phyloP scores from a whole-genome alignment of 2,329 filamentous ascomycete genomes.

The Penicillium sp. region DNA sequence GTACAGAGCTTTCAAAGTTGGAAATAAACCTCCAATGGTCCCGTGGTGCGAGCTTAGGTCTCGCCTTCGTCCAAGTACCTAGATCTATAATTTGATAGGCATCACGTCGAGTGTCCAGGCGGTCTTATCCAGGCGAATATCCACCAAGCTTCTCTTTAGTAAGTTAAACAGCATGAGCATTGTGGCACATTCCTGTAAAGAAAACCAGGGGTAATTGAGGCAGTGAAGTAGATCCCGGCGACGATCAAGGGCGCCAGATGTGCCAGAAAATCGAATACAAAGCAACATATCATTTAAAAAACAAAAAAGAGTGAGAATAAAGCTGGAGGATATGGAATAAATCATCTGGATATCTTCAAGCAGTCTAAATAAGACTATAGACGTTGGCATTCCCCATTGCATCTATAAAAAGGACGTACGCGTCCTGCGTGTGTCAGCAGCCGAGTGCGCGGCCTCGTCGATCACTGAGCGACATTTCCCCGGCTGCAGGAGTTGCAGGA shows the following conservation, averaged over 20 bases:
- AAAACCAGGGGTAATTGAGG: background rate
- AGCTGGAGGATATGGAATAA: background rate
- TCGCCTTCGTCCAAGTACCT: too few species aligned
- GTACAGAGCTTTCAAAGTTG: too few species aligned
- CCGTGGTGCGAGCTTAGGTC: too few species aligned
- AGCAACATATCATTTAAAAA: background rate
- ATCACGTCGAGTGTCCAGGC: too few species aligned
- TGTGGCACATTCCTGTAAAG: background rate
- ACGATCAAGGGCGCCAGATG: slow-evolving; percentile 2
- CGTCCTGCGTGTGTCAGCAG: slow-evolving; percentile 21
- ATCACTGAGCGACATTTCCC: slow-evolving; percentile 12
- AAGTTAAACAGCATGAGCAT: background rate
- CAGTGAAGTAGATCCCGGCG: background rate
- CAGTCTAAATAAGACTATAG: background rate
- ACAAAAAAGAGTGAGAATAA: background rate
- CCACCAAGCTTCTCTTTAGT: background rate
- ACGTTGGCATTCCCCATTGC: background rate
- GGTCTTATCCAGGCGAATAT: too few species aligned
- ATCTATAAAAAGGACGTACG: slow-evolving; percentile 4
- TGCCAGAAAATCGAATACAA: too few species aligned
- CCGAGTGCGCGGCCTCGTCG: slow-evolving; percentile 7
- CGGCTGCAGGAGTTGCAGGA: slow-evolving; percentile 1
- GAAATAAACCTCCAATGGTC: too few species aligned
- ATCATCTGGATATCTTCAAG: background rate
- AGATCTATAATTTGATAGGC: too few species aligned